Evolutionary conservation across 2,329 filamentous ascomycete genomes (phyloP), one percentile per base, ranked within the genome.

Genomic region (Rutstroemia sp.): DNA sequence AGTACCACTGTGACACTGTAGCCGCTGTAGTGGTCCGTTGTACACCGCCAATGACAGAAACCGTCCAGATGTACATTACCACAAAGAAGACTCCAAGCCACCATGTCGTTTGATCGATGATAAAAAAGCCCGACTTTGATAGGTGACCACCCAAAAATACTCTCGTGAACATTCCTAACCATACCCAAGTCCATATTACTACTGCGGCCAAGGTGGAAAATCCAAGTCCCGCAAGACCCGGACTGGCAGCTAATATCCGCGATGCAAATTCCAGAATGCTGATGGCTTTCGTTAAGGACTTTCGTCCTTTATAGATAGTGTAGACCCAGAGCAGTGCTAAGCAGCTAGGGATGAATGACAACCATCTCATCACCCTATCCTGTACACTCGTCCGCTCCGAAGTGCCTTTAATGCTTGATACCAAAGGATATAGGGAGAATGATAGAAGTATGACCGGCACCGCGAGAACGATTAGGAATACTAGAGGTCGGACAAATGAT

Each of bases 1-100:
- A 99, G 73, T 99, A 99, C 94, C 94, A 99, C 72, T 99, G 94
- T 42, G 90, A 95, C 23, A 97, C 92, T 0, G 92, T 96, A 10
- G 94, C 94, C 23, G 91, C 92, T 14, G 92, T 96, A 16, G 92
- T 94, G 21, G 90, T 86, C 58, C 94, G 86, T 71, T 99, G 92
- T 21, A 97, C 81, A 18, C 90, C 91, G 57, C 90, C 87, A 69
- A 95, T 85, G 57, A 97, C 83, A 2, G 88, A 88, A 44, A 96
- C 77, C 0, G 91, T 94, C 94, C 94, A 99, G 64, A 97, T 85
- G 72, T 96, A 97, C 76, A 96, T 87, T 58, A 97, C 75, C 63
- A 96, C 83, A 73, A 96, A 99, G 70, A 86, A 95, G 23, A 83
- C 80, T n/a, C 89, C 94, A 3, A 99, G 78, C 89, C 91, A 96